Evolutionary conservation across 495 filamentous ascomycete genomes (phyloP), one percentile per base, ranked within the genome.

Genomic region (Aspergillus funiculosus): DNA sequence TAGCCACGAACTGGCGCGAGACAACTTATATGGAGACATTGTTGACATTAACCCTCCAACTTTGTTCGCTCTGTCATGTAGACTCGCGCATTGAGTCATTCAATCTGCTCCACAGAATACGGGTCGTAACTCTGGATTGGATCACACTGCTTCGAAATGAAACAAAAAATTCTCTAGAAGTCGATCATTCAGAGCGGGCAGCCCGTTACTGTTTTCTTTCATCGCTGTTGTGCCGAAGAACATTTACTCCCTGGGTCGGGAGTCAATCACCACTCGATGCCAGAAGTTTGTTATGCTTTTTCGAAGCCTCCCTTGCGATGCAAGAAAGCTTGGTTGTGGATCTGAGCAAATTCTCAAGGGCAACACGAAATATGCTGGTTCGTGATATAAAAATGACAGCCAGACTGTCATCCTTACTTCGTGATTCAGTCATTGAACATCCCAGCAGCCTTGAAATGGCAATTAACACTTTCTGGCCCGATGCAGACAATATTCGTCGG

Each of bases 1-100:
- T 74, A 25, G 53, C 67, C 26, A 60, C 60, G 0, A 80, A 77
- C 34, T 79, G 75, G 76, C 54, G 71, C 13, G 72, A 70, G 18
- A 59, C 45, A 7, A 47, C 59, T 20, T 72, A 67, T 11, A 63
- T 73, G 21, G 54, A 67, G 30, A 60, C 59, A 0, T 57, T 77
- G 27, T 50, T 73, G 17, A 53, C 58, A 1, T 42, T 75, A 5
- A 48, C 66, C 0, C 45, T 64, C 29, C 65, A 63, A 15, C 28
- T 77, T 1, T 53, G 69, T 21, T 67, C 66, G 0, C 44, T 72
- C 1, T 53, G 54, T 1, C 27, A 40, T 10, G 10, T 4, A 20
- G 29, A 48, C 7, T 37, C 21, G 3, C 31, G 19, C 6, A 17
- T 1, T 3, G 15, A 9, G 49, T 48, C n/a, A 48, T 5, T 11